A percentile compares a stretch with the other conserved stretches of the same genome.
These are phyloP conservation scores for Candida railenensis DNA, from an alignment of 805 yeast species.

Conservation along the genomic window DNA sequence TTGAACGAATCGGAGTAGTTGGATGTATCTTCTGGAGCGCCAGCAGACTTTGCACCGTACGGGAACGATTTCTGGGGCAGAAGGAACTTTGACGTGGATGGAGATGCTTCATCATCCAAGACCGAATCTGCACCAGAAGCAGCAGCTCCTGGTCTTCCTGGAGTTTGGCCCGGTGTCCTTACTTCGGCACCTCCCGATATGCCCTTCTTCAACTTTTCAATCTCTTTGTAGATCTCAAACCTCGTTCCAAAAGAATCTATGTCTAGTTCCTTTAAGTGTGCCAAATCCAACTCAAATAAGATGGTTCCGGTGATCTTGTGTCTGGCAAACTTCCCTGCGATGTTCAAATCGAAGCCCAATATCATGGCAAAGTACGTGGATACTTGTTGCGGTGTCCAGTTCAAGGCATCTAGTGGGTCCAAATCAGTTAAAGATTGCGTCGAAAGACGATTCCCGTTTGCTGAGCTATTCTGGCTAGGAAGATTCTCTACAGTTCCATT, in stretches of 20 bases:
- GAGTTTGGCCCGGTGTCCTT: constrained; percentile 2
- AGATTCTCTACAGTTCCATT: neutral
- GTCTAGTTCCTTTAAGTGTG: constrained; percentile 87
- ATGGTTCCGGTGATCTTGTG: constrained; percentile 91
- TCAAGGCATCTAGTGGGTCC: constrained; percentile 47
- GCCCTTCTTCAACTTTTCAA: constrained; percentile 58
- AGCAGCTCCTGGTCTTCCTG: neutral
- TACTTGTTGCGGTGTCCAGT: constrained; percentile 89
- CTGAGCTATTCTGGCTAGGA: neutral
- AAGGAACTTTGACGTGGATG: neutral
- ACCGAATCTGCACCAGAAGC: neutral
- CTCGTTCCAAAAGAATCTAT: constrained; percentile 93
- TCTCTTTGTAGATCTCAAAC: constrained; percentile 87
- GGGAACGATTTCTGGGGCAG: constrained; percentile 3
- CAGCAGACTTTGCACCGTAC: neutral
- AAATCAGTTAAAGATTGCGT: constrained; percentile 21
- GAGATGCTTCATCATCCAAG: neutral
- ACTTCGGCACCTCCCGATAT: neutral
- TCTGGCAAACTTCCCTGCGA: constrained; percentile 77
- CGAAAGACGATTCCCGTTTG: constrained; percentile 6
- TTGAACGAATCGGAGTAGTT: constrained; percentile 3
- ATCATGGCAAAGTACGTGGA: constrained; percentile 66
- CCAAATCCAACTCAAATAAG: constrained; percentile 77
- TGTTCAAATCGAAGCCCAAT: constrained; percentile 68
- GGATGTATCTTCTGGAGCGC: constrained; percentile 7